Conservation (phyloP, 306 rosid species). For the Alnus glutinosa region DNA sequence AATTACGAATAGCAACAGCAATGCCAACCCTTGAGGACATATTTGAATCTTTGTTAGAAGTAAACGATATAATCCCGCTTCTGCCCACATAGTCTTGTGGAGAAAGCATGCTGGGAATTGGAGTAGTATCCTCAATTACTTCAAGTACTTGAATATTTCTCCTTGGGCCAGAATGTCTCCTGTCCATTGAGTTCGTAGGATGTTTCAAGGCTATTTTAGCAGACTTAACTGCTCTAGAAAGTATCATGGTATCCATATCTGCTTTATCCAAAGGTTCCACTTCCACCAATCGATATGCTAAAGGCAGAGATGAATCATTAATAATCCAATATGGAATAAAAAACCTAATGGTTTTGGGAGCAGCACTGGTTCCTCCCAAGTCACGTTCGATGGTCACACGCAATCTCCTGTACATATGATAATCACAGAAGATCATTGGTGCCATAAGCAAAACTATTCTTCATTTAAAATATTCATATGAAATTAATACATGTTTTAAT, state of each 20-base stretch:
- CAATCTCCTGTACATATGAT: slow-evolving; percentile 64
- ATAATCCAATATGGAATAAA: slow-evolving; percentile 95
- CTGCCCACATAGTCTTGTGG: slow-evolving; percentile 79
- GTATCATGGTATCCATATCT: slow-evolving; percentile 57
- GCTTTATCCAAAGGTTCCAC: slow-evolving; percentile 76
- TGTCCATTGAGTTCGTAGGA: slow-evolving; percentile 74
- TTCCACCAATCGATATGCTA: slow-evolving; percentile 90
- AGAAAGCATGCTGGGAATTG: slow-evolving; percentile 91
- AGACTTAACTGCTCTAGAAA: slow-evolving; percentile 75
- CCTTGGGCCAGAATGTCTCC: slow-evolving; percentile 60
- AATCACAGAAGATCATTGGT: slow-evolving; percentile 14
- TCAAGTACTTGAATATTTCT: slow-evolving; percentile 78
- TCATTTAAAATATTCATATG: not conserved
- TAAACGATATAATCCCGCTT: slow-evolving; percentile 62
- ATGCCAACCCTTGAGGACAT: slow-evolving; percentile 85
- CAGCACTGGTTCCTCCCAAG: slow-evolving; percentile 88
- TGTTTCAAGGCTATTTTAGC: slow-evolving; percentile 69
- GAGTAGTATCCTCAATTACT: slow-evolving; percentile 80
- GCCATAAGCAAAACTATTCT: slow-evolving; percentile 16
- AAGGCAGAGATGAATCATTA: slow-evolving; percentile 69
- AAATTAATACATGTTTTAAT: not conserved
- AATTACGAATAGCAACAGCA: slow-evolving; percentile 65
- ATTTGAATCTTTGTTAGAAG: slow-evolving; percentile 74
- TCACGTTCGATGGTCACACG: slow-evolving; percentile 92
- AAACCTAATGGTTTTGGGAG: slow-evolving; percentile 83